These are phyloP conservation scores for Phyllostachys edulis DNA, from an alignment of 176 grass and related monocot species.

Conservation along the genomic window DNA sequence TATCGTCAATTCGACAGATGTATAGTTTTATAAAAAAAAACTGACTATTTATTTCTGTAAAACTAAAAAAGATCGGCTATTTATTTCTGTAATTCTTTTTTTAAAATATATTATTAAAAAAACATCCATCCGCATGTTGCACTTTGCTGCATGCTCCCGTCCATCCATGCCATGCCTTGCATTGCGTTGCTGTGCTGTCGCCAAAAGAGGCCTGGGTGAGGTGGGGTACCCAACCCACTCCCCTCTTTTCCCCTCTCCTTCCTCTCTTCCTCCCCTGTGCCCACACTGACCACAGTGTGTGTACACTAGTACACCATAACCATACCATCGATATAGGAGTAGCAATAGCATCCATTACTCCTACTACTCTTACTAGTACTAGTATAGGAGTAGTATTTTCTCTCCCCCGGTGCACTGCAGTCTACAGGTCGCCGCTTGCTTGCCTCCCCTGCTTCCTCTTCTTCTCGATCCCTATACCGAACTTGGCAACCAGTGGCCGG, in stretches of 20 bases:
- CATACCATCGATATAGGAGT: neutral
- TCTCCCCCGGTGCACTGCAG: neutral
- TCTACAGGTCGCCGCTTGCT: neutral
- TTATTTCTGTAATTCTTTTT: too few species aligned
- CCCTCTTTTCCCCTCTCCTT: neutral
- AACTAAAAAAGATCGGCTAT: too few species aligned
- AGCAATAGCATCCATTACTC: neutral
- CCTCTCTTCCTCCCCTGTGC: neutral
- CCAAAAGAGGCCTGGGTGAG: neutral
- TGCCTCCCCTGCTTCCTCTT: neutral
- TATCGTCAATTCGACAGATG: too few species aligned
- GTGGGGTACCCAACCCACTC: slow-evolving; percentile 12
- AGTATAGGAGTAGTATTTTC: neutral
- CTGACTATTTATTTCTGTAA: too few species aligned
- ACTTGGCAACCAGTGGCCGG: slow-evolving; percentile 3
- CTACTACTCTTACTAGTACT: neutral
- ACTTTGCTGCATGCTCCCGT: too few species aligned
- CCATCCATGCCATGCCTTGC: too few species aligned
- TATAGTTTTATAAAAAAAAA: too few species aligned
- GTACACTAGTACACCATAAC: neutral
- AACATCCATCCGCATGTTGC: too few species aligned
- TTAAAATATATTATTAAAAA: too few species aligned
- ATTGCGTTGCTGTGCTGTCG: neutral
- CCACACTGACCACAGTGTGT: neutral
- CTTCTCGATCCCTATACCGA: neutral